Evolutionary conservation across 139 green algal genomes (phyloP).

Genomic region (Desmodesmus armatus): DNA sequence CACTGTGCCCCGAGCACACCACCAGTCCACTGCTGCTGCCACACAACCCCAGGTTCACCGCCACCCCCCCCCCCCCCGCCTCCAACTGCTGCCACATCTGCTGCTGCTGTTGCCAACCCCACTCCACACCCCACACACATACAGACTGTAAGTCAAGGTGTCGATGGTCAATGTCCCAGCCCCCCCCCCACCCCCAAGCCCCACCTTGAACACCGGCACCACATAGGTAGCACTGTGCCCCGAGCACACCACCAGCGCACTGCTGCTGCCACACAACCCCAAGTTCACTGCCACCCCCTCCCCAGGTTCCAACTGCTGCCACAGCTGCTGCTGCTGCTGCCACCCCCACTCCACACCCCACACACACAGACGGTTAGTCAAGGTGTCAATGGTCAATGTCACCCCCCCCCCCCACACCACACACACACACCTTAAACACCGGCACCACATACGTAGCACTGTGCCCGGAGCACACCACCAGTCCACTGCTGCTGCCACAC

Average conservation of each 20-base stretch:
- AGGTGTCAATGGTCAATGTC: too few relatives aligned
- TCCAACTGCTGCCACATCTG: neutral
- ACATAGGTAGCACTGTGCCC: slow-evolving; percentile 33
- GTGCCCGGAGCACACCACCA: slow-evolving; percentile 15
- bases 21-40: neutral
- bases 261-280: too few relatives aligned
- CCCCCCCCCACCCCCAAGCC: too few relatives aligned
- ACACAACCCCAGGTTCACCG: neutral
- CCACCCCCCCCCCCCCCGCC: neutral
- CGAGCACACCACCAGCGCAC: slow-evolving; percentile 27
- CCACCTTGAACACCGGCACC: slow-evolving; percentile 36
- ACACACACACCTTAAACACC: neutral
- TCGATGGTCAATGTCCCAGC: too few relatives aligned
- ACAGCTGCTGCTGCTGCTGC: neutral
- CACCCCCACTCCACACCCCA: neutral
- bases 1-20: too few relatives aligned
- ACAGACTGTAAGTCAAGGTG: too few relatives aligned
- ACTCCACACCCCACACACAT: too few relatives aligned
- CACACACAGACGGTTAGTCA: too few relatives aligned
- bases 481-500: neutral
- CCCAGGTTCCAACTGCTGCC: slow-evolving; percentile 22
- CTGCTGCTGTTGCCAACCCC: too few relatives aligned
- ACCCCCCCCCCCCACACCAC: too few relatives aligned
- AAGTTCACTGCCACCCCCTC: too few relatives aligned
- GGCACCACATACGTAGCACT: slow-evolving; percentile 10